phyloP scores from a whole-genome alignment of 257 asterid genomes.

The Nicotiana attenuata region DNA sequence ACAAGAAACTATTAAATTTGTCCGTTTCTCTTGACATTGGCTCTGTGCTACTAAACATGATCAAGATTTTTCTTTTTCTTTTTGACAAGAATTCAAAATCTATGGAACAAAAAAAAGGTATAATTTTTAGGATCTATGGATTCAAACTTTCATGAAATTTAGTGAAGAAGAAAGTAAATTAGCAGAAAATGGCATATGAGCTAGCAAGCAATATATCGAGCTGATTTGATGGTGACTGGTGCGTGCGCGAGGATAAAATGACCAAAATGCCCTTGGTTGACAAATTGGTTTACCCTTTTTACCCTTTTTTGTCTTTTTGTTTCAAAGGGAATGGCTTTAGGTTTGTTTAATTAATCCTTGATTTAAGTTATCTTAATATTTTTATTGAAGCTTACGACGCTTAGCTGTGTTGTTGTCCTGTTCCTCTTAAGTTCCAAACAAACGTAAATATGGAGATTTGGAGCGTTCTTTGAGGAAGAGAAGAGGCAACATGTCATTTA shows the following conservation, averaged over 20 bases:
- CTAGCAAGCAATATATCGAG: constrained; percentile 8
- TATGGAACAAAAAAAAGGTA: background rate
- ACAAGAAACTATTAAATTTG: constrained; percentile 16
- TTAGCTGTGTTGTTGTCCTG: constrained; percentile 6
- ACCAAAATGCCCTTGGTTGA: background rate
- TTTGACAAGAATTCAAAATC: background rate
- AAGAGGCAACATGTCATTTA: constrained; percentile 17
- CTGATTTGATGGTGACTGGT: background rate
- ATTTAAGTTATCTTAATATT: constrained; percentile 17
- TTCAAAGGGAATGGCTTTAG: background rate
- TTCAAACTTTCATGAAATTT: background rate
- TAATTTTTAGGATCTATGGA: background rate
- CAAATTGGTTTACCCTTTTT: background rate
- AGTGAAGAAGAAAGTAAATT: background rate
- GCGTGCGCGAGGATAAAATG: background rate
- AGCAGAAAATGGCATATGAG: constrained; percentile 1
- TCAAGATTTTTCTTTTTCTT: background rate
- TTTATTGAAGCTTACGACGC: constrained; percentile 22
- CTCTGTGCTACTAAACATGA: constrained; percentile 33
- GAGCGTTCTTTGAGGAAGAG: constrained; percentile 19
- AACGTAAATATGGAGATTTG: background rate
- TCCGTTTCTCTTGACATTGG: constrained; percentile 42
- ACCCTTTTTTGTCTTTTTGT: background rate
- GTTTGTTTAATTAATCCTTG: background rate
- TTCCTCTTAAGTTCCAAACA: background rate